These are phyloP conservation scores for Ophiocordyceps sinensis DNA, from an alignment of 2,329 filamentous ascomycete species.

Conservation along the genomic window DNA sequence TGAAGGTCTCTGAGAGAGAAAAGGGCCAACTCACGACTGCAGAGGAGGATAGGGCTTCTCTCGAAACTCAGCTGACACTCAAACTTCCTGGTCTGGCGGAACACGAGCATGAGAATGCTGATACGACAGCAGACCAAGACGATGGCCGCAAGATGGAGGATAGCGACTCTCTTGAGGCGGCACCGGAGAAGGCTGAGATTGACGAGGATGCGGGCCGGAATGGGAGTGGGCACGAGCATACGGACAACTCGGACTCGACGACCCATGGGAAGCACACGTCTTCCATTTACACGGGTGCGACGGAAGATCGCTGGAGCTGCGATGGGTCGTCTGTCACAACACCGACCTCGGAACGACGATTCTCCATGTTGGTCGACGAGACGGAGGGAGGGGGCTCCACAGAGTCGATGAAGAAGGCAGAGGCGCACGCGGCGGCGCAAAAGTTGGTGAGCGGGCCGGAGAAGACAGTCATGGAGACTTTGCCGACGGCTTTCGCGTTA, in stretches of 20 bases:
- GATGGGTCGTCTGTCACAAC: conserved; percentile 23
- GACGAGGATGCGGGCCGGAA: neutral
- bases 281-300: conserved; percentile 22
- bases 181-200: neutral
- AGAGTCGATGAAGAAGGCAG: conserved; percentile 10
- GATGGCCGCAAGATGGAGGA: too few species aligned
- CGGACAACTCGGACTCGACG: conserved; percentile 14
- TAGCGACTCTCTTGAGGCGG: neutral
- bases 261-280: conserved; percentile 20
- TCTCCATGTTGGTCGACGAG: conserved; percentile 13
- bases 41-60: too few species aligned
- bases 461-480: neutral
- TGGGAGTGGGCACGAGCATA: conserved; percentile 3
- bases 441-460: neutral
- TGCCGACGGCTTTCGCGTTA: conserved; percentile 2
- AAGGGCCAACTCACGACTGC: too few species aligned
- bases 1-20: too few species aligned
- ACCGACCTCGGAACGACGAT: conserved; percentile 21
- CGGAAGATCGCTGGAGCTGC: conserved; percentile 21
- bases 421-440: neutral
- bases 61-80: too few species aligned
- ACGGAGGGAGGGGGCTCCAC: conserved; percentile 17
- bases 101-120: too few species aligned
- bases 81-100: too few species aligned
- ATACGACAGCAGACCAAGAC: too few species aligned